Evolutionary conservation across 768 basidiomycete species (phyloP).

Genomic region (Leccinum sublutescens): DNA sequence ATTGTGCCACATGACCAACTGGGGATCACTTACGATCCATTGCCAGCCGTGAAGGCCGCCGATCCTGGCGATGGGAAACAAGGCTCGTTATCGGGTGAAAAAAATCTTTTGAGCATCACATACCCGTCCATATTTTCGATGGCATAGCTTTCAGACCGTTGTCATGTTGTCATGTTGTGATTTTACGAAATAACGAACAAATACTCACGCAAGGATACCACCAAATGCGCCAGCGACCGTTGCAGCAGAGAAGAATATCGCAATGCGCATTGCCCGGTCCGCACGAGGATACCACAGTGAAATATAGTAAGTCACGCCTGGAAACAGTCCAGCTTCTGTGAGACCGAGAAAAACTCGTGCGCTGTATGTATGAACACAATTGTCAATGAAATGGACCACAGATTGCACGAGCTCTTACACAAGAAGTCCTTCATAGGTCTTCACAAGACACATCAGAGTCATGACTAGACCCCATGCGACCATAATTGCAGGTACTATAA

Average conservation of each 20-base stretch:
- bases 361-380: conserved; percentile 16
- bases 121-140: conserved; percentile 35
- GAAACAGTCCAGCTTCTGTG: conserved; percentile 46
- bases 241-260: conserved; percentile 64
- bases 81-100: not conserved
- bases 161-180: not conserved
- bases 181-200: not conserved
- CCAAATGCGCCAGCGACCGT: conserved; percentile 53
- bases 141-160: conserved; percentile 30
- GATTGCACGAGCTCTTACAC: conserved; percentile 24
- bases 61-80: conserved; percentile 11
- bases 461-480: conserved; percentile 40
- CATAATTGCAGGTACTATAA: conserved; percentile 41
- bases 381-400: not conserved
- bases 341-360: conserved; percentile 45
- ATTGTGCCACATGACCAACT: not conserved
- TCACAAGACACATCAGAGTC: conserved; percentile 39
- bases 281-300: conserved; percentile 60
- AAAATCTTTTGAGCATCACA: conserved; percentile 17
- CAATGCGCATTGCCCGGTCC: conserved; percentile 57
- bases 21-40: conserved; percentile 33
- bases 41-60: conserved; percentile 37
- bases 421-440: conserved; percentile 30
- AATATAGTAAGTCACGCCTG: conserved; percentile 44
- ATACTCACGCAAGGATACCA: conserved; percentile 45